Base-by-base conservation (phyloP, 179 eudicot species). In the Amaranthus tricolor region DNA sequence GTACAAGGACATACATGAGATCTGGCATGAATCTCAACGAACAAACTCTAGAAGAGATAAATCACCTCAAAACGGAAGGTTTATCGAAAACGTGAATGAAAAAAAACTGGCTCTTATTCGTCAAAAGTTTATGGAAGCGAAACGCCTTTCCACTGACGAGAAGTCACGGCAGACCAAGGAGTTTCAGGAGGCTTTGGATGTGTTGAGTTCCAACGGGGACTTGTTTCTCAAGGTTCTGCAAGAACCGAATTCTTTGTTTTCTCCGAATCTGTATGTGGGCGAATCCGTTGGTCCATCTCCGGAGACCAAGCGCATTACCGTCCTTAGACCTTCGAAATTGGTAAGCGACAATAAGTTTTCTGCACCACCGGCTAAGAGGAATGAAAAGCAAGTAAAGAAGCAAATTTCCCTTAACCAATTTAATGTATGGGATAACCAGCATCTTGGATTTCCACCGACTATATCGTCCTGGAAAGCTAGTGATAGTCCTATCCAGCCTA, bases 241-340 rank as follows among this genome's bases (percentile, higher is more conserved):
- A 74, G 98, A 96, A 77, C 94, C 92, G 31, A 90, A 81, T 82
- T 85, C 91, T 58, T 71, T 89, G 76, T 83, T 88, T 77, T 74
- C 91, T 43, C 86, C 81, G 75, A 87, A 85, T 64, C 77, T 74
- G 31, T 65, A 78, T 71, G 75, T 77, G 61, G 76, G 79, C 74
- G 90, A 87, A 62, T 74, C 89, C 13, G 51, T 76, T 59, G 81
- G 87, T 74, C 84, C 88, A 44, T 78, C 92, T 66, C 80, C 88
- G 11, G 94, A 89, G 83, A 90, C 96, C 48, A 96, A 91, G 83
- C 85, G 98, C 21, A 96, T 96, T 70, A 93, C 98, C 12, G 86
- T 96, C 74, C 99, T 96, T 62, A 89, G 79, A 84, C 99, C 99
- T 66, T 85, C 94, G n/a, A 93, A 91, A 82, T 73, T 85, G 84